Evolutionary conservation across 108 stramenopile genomes (phyloP).

Genomic region (Nitzschia palea): DNA sequence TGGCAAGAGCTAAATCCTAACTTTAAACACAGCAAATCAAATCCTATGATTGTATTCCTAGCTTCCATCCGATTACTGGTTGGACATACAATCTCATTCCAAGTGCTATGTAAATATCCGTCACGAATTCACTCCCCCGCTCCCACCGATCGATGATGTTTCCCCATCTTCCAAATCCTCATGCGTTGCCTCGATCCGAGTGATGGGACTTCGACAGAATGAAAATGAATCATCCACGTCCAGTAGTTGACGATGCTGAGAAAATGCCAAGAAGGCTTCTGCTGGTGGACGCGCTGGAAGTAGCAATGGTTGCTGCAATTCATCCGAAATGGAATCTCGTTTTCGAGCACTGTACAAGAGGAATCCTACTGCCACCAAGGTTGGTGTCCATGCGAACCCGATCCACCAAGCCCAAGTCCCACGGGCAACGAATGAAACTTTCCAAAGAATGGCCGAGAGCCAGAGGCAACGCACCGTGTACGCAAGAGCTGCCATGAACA

Average conservation of each 20-base stretch:
- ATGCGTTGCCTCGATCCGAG: not conserved
- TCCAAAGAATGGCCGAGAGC: slow-evolving; percentile 12
- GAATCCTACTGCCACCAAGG: slow-evolving; percentile 2
- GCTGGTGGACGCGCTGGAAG: slow-evolving; percentile 25
- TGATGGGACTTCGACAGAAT: slow-evolving; percentile 20
- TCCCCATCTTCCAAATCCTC: slow-evolving; percentile 1
- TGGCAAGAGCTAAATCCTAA: not conserved
- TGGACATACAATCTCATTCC: no score
- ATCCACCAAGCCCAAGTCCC: slow-evolving; percentile 33
- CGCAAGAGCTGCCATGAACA: slow-evolving; percentile 12
- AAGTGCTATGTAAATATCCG: no score
- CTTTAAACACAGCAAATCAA: not conserved
- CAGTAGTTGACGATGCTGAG: slow-evolving; percentile 12
- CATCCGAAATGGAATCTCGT: slow-evolving; percentile 18
- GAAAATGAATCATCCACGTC: slow-evolving; percentile 30
- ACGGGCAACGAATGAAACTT: not conserved
- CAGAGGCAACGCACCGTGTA: slow-evolving; percentile 12
- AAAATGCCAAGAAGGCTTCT: slow-evolving; percentile 34
- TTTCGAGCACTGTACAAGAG: slow-evolving; percentile 32
- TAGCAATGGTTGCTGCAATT: slow-evolving; percentile 12
- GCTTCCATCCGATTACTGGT: no score
- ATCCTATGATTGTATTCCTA: not conserved
- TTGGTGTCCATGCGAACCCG: slow-evolving; percentile 29
- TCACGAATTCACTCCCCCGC: no score
- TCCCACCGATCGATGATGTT: not conserved